Evolutionary conservation across 768 basidiomycete genomes (phyloP), one percentile per base, ranked within the genome.

Genomic region (Russula emetica): DNA sequence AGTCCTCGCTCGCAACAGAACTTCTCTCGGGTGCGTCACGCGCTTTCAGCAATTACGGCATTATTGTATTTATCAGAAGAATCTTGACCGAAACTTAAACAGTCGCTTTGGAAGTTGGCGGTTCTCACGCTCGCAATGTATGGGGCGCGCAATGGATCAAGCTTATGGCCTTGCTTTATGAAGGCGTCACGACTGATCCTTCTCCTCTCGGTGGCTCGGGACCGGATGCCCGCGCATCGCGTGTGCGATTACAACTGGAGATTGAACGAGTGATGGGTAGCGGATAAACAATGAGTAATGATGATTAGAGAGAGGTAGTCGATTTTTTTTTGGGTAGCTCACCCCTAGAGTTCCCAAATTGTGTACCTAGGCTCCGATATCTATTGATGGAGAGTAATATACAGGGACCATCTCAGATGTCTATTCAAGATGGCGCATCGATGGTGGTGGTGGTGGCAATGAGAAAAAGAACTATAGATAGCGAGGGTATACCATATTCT

Each of bases 121-220:
- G 91, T 3, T 66, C 77, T 28, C 78, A 83, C 55, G 87, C 86
- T 10, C 77, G 77, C 60, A 74, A 78, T 30, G 74, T 88, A 10
- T 92, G 87, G 85, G 90, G 90, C n/a, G 75, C 78, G 44, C 90
- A 92, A 72, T 92, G 88, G 85, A 74, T 85, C 62, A 92, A 92
- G 72, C 73, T 92, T 57, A 78, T 93, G 24, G 80, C 77, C 28
- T 72, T 89, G 16, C 71, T 92, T 16, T 85, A 91, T 66, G 80
- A 85, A 57, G 85, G 85, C 9, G 77, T 83, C 45, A 88, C 83
- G 0, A 72, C 70, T 5, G 86, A 87, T 6, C 50, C 64, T 49
- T 6, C 49, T 22, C 75, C 83, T 58, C 80, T 77, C 54, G 75
- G 74, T 54, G 68, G 75, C 30, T 47, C 67, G 32, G 62, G 77